A percentile compares a stretch with the other conserved stretches of the same genome.
These are phyloP conservation scores for Globisporangium polare DNA, from an alignment of 352 stramenopile genomes.

Conservation along the genomic window DNA sequence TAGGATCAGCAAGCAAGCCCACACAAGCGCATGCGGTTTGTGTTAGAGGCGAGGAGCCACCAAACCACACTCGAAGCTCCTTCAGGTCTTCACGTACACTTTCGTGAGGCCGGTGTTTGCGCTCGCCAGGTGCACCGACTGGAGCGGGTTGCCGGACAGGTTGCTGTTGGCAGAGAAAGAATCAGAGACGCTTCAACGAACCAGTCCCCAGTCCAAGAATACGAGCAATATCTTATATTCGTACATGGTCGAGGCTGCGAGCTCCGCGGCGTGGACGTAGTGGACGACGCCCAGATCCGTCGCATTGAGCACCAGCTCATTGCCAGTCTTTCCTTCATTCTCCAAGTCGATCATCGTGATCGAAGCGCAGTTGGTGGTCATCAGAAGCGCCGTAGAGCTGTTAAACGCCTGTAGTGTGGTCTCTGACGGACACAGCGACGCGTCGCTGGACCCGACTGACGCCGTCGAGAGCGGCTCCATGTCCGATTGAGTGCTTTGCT, in stretches of 20 bases:
- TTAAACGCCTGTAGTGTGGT: conserved; percentile 1
- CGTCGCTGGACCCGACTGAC: neutral
- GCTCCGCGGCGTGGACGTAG: conserved; percentile 3
- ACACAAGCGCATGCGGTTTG: neutral
- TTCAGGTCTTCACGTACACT: neutral
- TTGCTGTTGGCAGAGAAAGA: neutral
- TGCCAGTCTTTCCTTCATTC: neutral
- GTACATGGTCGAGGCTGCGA: conserved; percentile 1
- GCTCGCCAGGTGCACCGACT: conserved; percentile 4
- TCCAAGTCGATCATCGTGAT: neutral
- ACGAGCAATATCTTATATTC: neutral
- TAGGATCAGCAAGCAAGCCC: neutral
- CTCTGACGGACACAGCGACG: conserved; percentile 1
- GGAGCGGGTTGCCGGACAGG: conserved; percentile 11
- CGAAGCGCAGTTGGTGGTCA: neutral
- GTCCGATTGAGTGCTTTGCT: neutral
- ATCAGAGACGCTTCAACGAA: neutral
- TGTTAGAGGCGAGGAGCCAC: neutral
- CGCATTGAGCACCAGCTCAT: conserved; percentile 4
- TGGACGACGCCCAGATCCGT: conserved; percentile 1
- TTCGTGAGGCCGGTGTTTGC: neutral
- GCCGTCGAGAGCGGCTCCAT: neutral
- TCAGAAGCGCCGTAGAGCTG: neutral
- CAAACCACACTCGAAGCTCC: neutral
- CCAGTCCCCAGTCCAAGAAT: neutral